phyloP scores from a whole-genome alignment of 495 filamentous ascomycete species.

The Tuber brumale region DNA sequence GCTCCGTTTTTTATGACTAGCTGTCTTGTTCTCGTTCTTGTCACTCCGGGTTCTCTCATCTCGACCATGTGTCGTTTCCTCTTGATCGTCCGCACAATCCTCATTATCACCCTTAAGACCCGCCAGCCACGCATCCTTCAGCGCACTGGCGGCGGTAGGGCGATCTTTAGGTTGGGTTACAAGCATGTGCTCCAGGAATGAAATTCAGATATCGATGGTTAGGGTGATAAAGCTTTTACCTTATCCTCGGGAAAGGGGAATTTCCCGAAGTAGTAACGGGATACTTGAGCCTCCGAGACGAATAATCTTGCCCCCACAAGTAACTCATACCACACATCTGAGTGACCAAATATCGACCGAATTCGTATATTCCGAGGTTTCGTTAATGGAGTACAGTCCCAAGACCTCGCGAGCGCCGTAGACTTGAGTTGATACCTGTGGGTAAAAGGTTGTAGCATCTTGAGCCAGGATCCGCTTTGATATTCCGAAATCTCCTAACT shows the following conservation, averaged over 20 bases:
- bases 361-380: constrained; percentile 7
- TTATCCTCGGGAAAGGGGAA: neutral
- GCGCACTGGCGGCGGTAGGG: no score
- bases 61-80: no score
- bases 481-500: constrained; percentile 16
- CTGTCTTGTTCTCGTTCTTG: no score
- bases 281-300: neutral
- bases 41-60: no score
- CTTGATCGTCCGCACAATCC: no score
- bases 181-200: no score
- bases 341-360: constrained; percentile 16
- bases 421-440: neutral
- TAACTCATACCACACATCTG: constrained; percentile 3
- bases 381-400: neutral
- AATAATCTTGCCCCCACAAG: neutral
- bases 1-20: no score
- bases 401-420: constrained; percentile 12
- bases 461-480: constrained; percentile 9
- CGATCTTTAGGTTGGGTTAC: no score
- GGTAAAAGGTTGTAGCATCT: neutral
- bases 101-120: no score
- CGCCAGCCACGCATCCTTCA: no score
- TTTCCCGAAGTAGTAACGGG: neutral
- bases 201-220: no score
- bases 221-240: neutral